phyloP scores from a whole-genome alignment of 2,329 filamentous ascomycete genomes.

The Verticillium zaregamsianum region DNA sequence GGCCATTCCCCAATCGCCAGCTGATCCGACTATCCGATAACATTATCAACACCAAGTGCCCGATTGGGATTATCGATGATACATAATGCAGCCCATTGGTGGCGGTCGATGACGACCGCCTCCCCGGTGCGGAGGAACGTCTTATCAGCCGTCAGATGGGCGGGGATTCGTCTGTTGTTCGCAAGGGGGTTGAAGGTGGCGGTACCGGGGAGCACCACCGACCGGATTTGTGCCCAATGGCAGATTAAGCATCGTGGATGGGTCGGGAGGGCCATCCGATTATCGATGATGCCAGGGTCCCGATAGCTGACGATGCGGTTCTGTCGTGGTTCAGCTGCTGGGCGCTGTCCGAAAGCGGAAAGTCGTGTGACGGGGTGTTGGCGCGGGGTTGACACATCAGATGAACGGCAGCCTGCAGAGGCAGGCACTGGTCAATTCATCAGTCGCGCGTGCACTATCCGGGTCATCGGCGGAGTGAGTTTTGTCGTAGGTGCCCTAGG shows the following conservation, averaged over 20 bases:
- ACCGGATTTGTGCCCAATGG: neutral
- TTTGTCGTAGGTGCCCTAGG: neutral
- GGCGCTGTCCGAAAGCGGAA: neutral
- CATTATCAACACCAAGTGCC: neutral
- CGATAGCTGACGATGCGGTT: neutral
- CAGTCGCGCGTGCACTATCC: neutral
- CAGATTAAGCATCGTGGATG: neutral
- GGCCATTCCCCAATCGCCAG: neutral
- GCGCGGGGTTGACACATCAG: neutral
- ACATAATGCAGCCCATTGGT: neutral
- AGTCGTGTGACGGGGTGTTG: neutral
- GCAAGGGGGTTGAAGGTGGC: neutral
- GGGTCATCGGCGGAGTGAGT: neutral
- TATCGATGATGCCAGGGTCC: neutral
- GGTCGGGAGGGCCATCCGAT: neutral
- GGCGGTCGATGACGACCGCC: neutral
- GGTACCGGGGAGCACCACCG: neutral
- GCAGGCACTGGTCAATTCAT: neutral
- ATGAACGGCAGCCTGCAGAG: neutral
- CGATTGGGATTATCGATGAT: neutral
- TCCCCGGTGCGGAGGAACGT: neutral
- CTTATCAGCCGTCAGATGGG: neutral
- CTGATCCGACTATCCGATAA: neutral
- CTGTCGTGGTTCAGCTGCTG: neutral
- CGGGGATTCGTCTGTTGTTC: neutral